Evolutionary conservation across 1,284 basidiomycete genomes (phyloP).

Genomic region (Schizophyllum amplum): DNA sequence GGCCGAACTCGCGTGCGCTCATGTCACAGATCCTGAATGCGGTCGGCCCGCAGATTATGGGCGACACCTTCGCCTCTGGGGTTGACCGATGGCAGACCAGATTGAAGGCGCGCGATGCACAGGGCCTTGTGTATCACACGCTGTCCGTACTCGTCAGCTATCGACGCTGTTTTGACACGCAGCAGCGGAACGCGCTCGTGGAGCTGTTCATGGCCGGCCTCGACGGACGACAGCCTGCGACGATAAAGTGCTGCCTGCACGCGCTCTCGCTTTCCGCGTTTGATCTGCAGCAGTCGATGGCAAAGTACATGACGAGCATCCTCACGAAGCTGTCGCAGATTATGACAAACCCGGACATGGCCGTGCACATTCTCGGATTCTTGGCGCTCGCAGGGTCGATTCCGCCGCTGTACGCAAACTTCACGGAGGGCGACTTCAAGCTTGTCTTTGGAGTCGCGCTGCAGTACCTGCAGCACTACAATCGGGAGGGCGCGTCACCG

Average conservation of each 20-base stretch:
- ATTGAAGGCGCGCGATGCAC: conserved; percentile 76
- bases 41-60: conserved; percentile 66
- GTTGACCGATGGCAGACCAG: conserved; percentile 55
- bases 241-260: conserved; percentile 89
- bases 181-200: conserved; percentile 68
- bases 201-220: conserved; percentile 82
- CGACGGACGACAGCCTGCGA: conserved; percentile 59
- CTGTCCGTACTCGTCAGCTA: conserved; percentile 89
- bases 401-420: conserved; percentile 79
- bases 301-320: conserved; percentile 74
- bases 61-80: conserved; percentile 50
- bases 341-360: conserved; percentile 90
- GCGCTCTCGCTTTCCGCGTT: conserved; percentile 86
- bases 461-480: conserved; percentile 92
- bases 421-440: conserved; percentile 89
- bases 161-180: conserved; percentile 68
- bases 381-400: conserved; percentile 80
- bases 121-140: conserved; percentile 83
- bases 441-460: conserved; percentile 94
- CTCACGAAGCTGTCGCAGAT: conserved; percentile 89
- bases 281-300: conserved; percentile 82
- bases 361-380: conserved; percentile 94
- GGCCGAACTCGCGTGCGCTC: conserved; percentile 65
- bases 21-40: conserved; percentile 59
- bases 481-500: conserved; percentile 51